Conservation (phyloP, 1,284 basidiomycete genomes). For the Lentinus polychrous region DNA sequence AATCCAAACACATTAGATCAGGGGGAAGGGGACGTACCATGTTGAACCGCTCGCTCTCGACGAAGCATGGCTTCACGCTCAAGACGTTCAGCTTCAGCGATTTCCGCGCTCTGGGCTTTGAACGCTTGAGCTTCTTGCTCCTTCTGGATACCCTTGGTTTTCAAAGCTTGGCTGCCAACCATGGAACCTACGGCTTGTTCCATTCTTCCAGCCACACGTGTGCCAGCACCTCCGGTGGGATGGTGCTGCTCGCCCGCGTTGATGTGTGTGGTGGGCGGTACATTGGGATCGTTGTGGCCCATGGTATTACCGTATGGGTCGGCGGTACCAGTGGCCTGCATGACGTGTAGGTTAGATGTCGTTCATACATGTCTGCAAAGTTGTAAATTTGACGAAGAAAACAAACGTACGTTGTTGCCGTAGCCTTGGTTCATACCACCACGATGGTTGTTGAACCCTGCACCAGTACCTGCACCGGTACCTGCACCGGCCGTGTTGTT, state of each 20-base stretch:
- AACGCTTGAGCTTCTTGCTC: constrained; percentile 44
- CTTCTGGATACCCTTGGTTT: constrained; percentile 45
- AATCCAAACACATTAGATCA: background rate
- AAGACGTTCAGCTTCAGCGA: constrained; percentile 47
- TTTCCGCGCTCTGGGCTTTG: constrained; percentile 40
- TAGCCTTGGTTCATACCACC: constrained; percentile 1
- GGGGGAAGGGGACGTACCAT: constrained; percentile 28
- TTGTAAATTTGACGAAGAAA: background rate
- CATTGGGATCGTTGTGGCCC: constrained; percentile 10
- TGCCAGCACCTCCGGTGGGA: constrained; percentile 16
- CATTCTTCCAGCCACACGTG: constrained; percentile 37
- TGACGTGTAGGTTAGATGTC: background rate
- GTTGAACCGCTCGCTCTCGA: constrained; percentile 45
- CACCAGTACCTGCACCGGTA: background rate
- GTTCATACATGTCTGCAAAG: background rate
- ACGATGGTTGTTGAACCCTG: constrained; percentile 5
- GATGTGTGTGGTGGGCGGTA: constrained; percentile 20
- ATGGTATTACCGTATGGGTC: constrained; percentile 12
- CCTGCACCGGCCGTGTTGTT: background rate
- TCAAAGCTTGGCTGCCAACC: constrained; percentile 41
- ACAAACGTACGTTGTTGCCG: background rate
- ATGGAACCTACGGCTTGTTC: constrained; percentile 41
- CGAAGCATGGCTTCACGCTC: constrained; percentile 42
- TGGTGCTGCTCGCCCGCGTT: constrained; percentile 11
- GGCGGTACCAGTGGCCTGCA: background rate